Evolutionary conservation across 352 stramenopile species (phyloP).

Genomic region (Pythium angustatum): DNA sequence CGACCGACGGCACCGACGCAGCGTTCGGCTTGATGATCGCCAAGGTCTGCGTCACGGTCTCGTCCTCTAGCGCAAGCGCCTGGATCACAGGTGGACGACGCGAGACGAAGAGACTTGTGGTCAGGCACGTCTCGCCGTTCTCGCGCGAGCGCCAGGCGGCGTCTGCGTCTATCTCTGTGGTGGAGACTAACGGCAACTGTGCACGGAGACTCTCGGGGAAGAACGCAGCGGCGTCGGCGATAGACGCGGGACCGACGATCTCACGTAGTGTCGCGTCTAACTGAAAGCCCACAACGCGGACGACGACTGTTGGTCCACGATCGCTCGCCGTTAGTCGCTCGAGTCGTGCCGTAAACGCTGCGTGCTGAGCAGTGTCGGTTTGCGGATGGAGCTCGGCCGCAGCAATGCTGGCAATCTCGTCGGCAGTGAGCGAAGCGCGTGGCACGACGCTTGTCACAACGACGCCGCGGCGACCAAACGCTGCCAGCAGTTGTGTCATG

Average conservation of each 20-base stretch:
- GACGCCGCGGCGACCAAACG: conserved; percentile 32
- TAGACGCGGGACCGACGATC: conserved; percentile 40
- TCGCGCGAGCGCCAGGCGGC: conserved; percentile 30
- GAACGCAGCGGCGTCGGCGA: conserved; percentile 36
- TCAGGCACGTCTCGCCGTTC: conserved; percentile 37
- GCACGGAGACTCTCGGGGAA: conserved; percentile 55
- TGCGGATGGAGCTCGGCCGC: conserved; percentile 6
- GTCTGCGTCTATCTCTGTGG: no score
- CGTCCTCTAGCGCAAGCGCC: conserved; percentile 21
- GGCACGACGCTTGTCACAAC: conserved; percentile 27
- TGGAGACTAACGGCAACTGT: conserved; percentile 33
- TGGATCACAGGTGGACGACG: conserved; percentile 20
- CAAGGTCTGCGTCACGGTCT: conserved; percentile 40
- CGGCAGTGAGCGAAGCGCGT: conserved; percentile 10
- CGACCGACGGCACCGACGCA: conserved; percentile 31
- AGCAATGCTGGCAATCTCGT: conserved; percentile 17
- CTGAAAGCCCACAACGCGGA: conserved; percentile 51
- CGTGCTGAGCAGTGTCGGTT: background rate
- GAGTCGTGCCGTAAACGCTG: conserved; percentile 8
- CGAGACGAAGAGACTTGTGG: conserved; percentile 47
- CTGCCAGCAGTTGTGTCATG: conserved; percentile 30
- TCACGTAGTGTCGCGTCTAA: conserved; percentile 38
- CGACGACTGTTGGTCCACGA: conserved; percentile 3
- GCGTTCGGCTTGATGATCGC: conserved; percentile 69
- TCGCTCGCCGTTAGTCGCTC: background rate